Percentiles rank a stretch among this genome's conserved stretches.
Evolutionary conservation across 495 filamentous ascomycete species (phyloP).

Genomic region (Lentithecium fluviatile): DNA sequence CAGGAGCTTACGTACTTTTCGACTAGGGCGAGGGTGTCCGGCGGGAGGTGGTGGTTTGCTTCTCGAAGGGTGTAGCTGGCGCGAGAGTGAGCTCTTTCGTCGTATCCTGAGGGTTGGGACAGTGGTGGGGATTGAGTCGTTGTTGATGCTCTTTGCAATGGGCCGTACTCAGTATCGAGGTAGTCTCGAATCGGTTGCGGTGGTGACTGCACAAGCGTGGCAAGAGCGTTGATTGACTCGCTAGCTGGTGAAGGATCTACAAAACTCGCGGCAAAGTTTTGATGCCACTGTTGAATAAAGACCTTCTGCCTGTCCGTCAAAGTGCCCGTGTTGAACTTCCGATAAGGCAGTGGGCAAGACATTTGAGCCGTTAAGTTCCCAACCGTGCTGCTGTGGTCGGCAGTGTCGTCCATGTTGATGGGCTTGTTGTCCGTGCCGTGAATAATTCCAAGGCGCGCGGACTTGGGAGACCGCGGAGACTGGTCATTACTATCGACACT

Average conservation of each 20-base stretch:
- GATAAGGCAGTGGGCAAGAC: not conserved
- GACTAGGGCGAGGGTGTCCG: constrained; percentile 7
- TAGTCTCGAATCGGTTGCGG: constrained; percentile 18
- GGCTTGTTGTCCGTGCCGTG: not conserved
- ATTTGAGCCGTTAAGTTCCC: not conserved
- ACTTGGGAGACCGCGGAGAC: not conserved
- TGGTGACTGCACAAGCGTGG: constrained; percentile 7
- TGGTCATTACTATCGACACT: not conserved
- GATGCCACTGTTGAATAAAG: constrained; percentile 19
- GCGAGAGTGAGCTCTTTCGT: not conserved
- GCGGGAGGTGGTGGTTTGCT: constrained; percentile 17
- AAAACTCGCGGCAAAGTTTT: not conserved
- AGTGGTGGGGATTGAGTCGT: not conserved
- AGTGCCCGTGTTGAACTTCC: not conserved
- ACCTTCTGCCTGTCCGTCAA: constrained; percentile 15
- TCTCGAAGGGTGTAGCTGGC: constrained; percentile 13
- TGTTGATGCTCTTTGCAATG: not conserved
- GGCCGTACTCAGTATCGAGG: constrained; percentile 11
- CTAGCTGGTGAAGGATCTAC: not conserved
- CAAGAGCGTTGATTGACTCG: constrained; percentile 20
- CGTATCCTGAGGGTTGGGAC: not conserved
- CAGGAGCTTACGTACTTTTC: constrained; percentile 24
- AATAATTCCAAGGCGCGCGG: not conserved
- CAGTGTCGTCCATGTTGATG: not conserved
- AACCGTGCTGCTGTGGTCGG: not conserved